These are phyloP conservation scores for Hyaloscypha bicolor DNA, from an alignment of 495 filamentous ascomycete species.

Conservation along the genomic window DNA sequence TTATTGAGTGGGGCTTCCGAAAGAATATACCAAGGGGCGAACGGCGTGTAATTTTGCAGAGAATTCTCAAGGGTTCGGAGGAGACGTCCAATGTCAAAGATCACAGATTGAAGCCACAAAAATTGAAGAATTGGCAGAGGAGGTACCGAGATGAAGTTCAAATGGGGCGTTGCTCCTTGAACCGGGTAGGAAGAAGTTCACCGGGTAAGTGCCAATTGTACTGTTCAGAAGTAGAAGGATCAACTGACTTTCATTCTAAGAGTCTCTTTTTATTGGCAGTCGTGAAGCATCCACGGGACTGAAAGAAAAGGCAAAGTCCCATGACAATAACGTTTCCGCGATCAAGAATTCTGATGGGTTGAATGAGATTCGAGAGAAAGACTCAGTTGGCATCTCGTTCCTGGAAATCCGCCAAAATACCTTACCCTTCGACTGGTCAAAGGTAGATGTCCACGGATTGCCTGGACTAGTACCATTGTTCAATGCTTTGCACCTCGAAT, in stretches of 20 bases:
- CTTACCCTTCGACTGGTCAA: neutral
- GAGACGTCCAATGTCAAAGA: neutral
- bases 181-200: neutral
- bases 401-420: neutral
- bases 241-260: neutral
- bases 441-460: neutral
- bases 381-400: neutral
- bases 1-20: constrained; percentile 11
- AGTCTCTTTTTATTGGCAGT: neutral
- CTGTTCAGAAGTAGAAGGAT: neutral
- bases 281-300: neutral
- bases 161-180: neutral
- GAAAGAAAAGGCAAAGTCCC: neutral
- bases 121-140: constrained; percentile 9
- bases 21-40: constrained; percentile 8
- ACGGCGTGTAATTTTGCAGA: constrained; percentile 2
- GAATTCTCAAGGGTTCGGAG: neutral
- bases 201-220: neutral
- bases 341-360: neutral
- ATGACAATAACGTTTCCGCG: neutral
- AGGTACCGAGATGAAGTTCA: neutral
- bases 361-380: neutral
- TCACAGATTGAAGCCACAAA: neutral
- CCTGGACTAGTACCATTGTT: neutral
- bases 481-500: neutral